Conservation (phyloP, 768 basidiomycete species). For the Chiua virens region DNA sequence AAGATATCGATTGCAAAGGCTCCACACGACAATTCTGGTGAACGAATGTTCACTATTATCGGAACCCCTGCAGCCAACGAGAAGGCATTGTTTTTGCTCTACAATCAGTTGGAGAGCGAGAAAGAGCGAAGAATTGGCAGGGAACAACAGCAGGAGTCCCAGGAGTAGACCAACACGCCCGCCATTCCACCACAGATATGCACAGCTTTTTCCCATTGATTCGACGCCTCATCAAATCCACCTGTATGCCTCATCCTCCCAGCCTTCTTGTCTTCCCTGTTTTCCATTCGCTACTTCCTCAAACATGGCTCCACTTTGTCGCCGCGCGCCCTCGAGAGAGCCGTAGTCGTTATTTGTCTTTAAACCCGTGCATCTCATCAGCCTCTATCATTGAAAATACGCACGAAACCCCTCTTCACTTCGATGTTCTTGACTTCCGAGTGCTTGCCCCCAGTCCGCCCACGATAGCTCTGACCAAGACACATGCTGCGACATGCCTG, state of each 20-base stretch:
- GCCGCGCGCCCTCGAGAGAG: slow-evolving; percentile 13
- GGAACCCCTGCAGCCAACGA: slow-evolving; percentile 97
- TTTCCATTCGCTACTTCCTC: slow-evolving; percentile 12
- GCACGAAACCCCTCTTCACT: slow-evolving; percentile 18
- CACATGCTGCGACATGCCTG: slow-evolving; percentile 28
- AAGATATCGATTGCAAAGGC: slow-evolving; percentile 99
- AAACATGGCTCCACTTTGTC: slow-evolving; percentile 9
- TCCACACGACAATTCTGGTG: slow-evolving; percentile 98
- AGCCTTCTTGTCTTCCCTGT: slow-evolving; percentile 29
- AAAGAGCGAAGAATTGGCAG: slow-evolving; percentile 90
- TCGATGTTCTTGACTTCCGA: slow-evolving; percentile 31
- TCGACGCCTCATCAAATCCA: slow-evolving; percentile 14
- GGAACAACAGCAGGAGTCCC: slow-evolving; percentile 77
- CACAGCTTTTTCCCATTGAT: slow-evolving; percentile 14
- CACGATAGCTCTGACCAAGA: slow-evolving; percentile 24
- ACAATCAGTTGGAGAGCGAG: slow-evolving; percentile 95
- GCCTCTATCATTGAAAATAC: slow-evolving; percentile 21
- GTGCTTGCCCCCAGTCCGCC: slow-evolving; percentile 13
- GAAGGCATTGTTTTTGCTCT: slow-evolving; percentile 95
- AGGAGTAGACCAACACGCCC: slow-evolving; percentile 31
- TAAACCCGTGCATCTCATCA: slow-evolving; percentile 23
- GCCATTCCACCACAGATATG: background rate
- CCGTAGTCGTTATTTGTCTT: slow-evolving; percentile 24
- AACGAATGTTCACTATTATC: slow-evolving; percentile 99
- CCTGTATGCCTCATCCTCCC: slow-evolving; percentile 26